Evolutionary conservation across 805 yeast species (phyloP).

Genomic region (Pichia phayaonensis): DNA sequence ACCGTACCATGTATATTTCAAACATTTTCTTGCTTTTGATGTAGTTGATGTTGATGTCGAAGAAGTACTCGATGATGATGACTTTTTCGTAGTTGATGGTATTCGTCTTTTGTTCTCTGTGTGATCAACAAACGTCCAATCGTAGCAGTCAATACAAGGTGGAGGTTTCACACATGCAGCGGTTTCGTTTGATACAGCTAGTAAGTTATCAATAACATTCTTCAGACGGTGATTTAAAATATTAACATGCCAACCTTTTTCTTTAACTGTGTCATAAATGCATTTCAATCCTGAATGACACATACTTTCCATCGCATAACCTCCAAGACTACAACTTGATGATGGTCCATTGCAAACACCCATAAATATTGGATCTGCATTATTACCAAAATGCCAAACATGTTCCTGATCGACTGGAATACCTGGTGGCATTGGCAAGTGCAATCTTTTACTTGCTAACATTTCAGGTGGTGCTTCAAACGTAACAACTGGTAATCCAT

Average conservation of each 20-base stretch:
- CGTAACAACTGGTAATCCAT: constrained; percentile 82
- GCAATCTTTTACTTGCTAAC: constrained; percentile 75
- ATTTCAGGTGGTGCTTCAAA: constrained; percentile 92
- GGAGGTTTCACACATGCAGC: constrained; percentile 70
- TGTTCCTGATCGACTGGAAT: constrained; percentile 68
- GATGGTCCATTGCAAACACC: constrained; percentile 96
- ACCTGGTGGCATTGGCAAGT: constrained; percentile 91
- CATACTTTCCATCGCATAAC: constrained; percentile 94
- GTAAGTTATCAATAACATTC: constrained; percentile 77
- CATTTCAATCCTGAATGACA: constrained; percentile 90
- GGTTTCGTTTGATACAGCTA: constrained; percentile 64
- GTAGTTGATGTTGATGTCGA: constrained; percentile 15
- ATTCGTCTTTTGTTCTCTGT: constrained; percentile 28
- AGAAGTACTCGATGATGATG: constrained; percentile 6
- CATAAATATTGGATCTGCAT: constrained; percentile 94
- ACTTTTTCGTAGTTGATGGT: constrained; percentile 18
- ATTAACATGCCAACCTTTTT: constrained; percentile 86
- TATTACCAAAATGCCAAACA: constrained; percentile 93
- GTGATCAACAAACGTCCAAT: constrained; percentile 70
- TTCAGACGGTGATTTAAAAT: constrained; percentile 84
- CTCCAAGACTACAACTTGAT: constrained; percentile 81
- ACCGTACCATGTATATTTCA: constrained; percentile 62
- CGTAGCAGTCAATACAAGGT: constrained; percentile 84
- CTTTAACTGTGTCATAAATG: constrained; percentile 81
- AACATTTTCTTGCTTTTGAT: constrained; percentile 37